phyloP scores from a whole-genome alignment of 1,139 yeast species.

The Meyerozyma smithsonii region DNA sequence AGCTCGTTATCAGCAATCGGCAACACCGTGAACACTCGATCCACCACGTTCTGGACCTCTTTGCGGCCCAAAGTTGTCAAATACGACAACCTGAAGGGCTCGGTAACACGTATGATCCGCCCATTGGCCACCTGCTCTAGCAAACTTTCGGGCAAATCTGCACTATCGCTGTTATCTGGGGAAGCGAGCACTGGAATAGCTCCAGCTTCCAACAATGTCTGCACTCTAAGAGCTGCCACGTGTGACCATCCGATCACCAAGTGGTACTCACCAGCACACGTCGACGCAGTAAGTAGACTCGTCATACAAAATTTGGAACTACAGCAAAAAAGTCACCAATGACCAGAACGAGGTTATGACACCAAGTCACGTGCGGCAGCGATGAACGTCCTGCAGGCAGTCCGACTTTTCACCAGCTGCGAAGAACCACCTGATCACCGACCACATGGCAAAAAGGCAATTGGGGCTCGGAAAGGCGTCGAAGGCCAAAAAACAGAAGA shows the following conservation, averaged over 20 bases:
- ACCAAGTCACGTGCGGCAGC: conserved; percentile 1
- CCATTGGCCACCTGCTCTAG: conserved; percentile 15
- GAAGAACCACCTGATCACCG: no score
- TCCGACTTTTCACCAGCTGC: neutral
- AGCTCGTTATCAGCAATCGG: conserved; percentile 21
- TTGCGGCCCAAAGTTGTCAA: conserved; percentile 56
- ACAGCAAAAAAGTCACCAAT: neutral
- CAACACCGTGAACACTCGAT: conserved; percentile 65
- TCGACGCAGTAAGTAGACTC: conserved; percentile 45
- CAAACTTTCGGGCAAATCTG: conserved; percentile 19
- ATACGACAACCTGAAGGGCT: conserved; percentile 28
- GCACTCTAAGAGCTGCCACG: conserved; percentile 47
- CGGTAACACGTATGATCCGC: conserved; percentile 26
- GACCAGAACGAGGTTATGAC: neutral
- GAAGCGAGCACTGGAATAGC: conserved; percentile 53
- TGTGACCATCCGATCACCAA: conserved; percentile 59
- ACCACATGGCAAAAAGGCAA: conserved; percentile 51
- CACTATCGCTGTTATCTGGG: conserved; percentile 12
- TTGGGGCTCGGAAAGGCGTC: conserved; percentile 73
- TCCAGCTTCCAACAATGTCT: conserved; percentile 48
- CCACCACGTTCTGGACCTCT: conserved; percentile 62
- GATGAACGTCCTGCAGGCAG: conserved; percentile 1
- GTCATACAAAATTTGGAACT: conserved; percentile 15
- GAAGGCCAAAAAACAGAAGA: conserved; percentile 47
- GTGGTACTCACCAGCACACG: conserved; percentile 51